Conservation (phyloP, 2,329 filamentous ascomycete species). For the Dactylellina leptospora region DNA sequence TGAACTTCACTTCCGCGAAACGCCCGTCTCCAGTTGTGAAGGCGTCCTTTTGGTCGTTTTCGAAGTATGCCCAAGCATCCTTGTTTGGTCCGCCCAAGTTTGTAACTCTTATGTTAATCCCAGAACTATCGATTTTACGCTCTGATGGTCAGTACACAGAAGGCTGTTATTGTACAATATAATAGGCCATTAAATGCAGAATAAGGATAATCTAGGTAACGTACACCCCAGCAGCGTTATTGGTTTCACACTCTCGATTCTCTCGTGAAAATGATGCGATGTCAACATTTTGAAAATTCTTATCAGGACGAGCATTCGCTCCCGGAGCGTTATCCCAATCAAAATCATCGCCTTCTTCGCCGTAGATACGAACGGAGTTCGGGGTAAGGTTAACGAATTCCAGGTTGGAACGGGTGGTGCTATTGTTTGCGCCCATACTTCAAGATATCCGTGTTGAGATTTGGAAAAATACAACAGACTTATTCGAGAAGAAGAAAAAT, state of each 20-base stretch:
- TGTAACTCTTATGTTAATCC: too few species aligned
- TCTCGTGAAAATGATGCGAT: not conserved
- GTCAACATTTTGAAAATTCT: constrained; percentile 1
- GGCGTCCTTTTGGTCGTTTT: not conserved
- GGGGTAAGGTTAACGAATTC: not conserved
- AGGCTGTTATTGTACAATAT: too few species aligned
- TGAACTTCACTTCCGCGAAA: not conserved
- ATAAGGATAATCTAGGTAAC: too few species aligned
- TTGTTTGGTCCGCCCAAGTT: not conserved
- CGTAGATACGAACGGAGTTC: not conserved
- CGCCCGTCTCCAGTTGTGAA: not conserved
- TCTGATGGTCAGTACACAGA: too few species aligned
- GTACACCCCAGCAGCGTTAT: not conserved
- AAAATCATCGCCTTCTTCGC: not conserved
- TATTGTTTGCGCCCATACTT: not conserved
- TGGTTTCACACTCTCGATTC: not conserved
- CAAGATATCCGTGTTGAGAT: too few species aligned
- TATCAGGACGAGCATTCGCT: not conserved
- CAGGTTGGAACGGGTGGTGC: not conserved
- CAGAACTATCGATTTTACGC: too few species aligned
- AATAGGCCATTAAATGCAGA: too few species aligned
- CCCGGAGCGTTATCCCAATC: not conserved
- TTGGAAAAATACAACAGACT: too few species aligned
- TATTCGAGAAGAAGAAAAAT: too few species aligned
- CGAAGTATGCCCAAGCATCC: not conserved